Percentiles rank a stretch among this genome's conserved stretches.
phyloP scores from a whole-genome alignment of 1,284 basidiomycete genomes.

The Apiotrichum domesticum region DNA sequence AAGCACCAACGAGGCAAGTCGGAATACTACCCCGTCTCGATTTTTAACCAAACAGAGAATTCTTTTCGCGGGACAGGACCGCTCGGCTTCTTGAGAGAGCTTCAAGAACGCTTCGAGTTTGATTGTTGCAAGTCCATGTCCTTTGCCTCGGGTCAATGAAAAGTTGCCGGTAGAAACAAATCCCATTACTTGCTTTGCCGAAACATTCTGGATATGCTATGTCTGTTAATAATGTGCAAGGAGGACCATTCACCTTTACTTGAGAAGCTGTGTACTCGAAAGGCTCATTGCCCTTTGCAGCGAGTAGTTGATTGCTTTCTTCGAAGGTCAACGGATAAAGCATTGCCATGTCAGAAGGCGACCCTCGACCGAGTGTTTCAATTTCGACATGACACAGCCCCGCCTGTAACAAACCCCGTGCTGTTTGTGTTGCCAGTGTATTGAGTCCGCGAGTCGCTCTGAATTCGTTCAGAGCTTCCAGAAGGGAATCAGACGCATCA shows the following conservation, averaged over 20 bases:
- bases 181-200: constrained; percentile 56
- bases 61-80: constrained; percentile 33
- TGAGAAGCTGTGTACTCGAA: constrained; percentile 48
- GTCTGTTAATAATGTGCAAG: not conserved
- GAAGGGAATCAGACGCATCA: constrained; percentile 43
- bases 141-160: constrained; percentile 67
- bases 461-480: constrained; percentile 56
- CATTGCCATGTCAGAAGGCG: constrained; percentile 63
- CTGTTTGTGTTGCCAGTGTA: constrained; percentile 44
- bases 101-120: constrained; percentile 56
- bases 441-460: constrained; percentile 55
- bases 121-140: constrained; percentile 66
- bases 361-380: constrained; percentile 59
- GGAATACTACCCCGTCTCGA: constrained; percentile 46
- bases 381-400: constrained; percentile 63
- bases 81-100: constrained; percentile 46
- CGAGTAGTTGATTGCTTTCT: constrained; percentile 42
- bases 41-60: constrained; percentile 50
- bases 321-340: constrained; percentile 59
- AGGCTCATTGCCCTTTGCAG: constrained; percentile 21
- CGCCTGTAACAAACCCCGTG: constrained; percentile 52
- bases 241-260: constrained; percentile 38
- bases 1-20: constrained; percentile 40
- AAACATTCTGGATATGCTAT: constrained; percentile 53
- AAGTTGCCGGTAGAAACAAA: constrained; percentile 73